A percentile compares a stretch with the other conserved stretches of the same genome.
Conservation (phyloP, 2,329 filamentous ascomycete species). For the Fusarium tupiense region DNA sequence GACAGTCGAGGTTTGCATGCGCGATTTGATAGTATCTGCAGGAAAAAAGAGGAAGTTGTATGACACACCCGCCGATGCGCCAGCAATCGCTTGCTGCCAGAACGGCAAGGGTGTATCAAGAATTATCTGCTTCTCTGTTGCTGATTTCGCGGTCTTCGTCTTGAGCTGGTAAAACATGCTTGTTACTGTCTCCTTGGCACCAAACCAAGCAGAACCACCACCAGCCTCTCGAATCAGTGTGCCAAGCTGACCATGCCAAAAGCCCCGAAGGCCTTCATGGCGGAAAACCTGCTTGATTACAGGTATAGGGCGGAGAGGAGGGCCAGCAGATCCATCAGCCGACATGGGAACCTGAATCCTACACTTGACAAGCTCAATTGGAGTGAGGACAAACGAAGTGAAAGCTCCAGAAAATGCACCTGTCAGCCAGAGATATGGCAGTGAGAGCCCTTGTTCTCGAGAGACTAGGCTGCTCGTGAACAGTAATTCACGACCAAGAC, state of each 20-base stretch:
- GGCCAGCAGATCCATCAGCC: constrained; percentile 53
- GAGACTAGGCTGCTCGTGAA: constrained; percentile 62
- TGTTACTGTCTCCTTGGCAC: constrained; percentile 83
- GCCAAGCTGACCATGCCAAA: constrained; percentile 95
- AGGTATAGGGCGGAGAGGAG: constrained; percentile 69
- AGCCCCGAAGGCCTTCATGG: constrained; percentile 83
- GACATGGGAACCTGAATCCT: constrained; percentile 85
- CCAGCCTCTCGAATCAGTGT: constrained; percentile 95
- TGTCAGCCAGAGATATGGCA: constrained; percentile 79
- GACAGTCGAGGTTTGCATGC: constrained; percentile 90
- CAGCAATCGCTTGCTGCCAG: constrained; percentile 87
- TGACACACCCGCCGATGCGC: constrained; percentile 86
- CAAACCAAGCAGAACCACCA: constrained; percentile 95
- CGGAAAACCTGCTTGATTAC: constrained; percentile 84
- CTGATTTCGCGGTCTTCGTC: constrained; percentile 52
- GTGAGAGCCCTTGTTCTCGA: constrained; percentile 70
- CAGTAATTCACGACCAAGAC: constrained; percentile 73
- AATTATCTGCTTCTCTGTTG: constrained; percentile 53
- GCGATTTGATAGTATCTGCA: constrained; percentile 95
- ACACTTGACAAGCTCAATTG: constrained; percentile 97
- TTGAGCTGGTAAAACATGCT: constrained; percentile 73
- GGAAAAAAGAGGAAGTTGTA: constrained; percentile 99
- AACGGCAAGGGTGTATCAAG: constrained; percentile 71
- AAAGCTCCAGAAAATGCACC: constrained; percentile 89
- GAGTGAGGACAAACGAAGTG: constrained; percentile 90